A percentile compares a stretch with the other conserved stretches of the same genome.
Evolutionary conservation across 1,284 basidiomycete genomes (phyloP).

Genomic region (Schizophyllum amplum): DNA sequence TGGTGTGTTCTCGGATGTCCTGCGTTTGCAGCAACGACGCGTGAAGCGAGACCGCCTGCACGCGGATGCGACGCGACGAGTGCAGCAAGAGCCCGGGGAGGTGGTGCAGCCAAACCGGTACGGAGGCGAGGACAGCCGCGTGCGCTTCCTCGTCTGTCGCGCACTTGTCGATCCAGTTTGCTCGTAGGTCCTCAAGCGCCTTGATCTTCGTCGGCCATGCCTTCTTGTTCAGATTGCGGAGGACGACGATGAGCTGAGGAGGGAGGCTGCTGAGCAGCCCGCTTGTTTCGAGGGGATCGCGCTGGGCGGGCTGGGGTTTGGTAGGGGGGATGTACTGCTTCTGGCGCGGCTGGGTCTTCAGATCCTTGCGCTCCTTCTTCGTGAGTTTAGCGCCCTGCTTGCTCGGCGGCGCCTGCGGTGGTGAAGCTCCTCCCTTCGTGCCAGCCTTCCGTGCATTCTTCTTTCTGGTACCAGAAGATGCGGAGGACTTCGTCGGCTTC

Average conservation of each 20-base stretch:
- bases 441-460: constrained; percentile 69
- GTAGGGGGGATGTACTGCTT: constrained; percentile 83
- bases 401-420: constrained; percentile 37
- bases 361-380: constrained; percentile 40
- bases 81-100: constrained; percentile 77
- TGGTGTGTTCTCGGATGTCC: constrained; percentile 43
- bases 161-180: constrained; percentile 68
- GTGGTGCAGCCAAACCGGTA: constrained; percentile 52
- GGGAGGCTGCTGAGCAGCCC: constrained; percentile 75
- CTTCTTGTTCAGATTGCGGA: constrained; percentile 85
- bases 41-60: constrained; percentile 66
- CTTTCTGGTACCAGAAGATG: constrained; percentile 75
- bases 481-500: constrained; percentile 60
- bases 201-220: constrained; percentile 82
- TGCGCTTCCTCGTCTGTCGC: constrained; percentile 43
- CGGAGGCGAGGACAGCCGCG: constrained; percentile 5
- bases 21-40: constrained; percentile 55
- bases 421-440: constrained; percentile 15
- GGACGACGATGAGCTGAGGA: constrained; percentile 78
- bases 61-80: constrained; percentile 71
- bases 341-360: constrained; percentile 35
- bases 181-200: constrained; percentile 80
- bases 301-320: constrained; percentile 77
- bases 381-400: constrained; percentile 43
- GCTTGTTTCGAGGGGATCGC: constrained; percentile 87